A percentile compares a stretch with the other conserved stretches of the same genome.
These are phyloP conservation scores for Sporisorium graminicola DNA, from an alignment of 1,284 basidiomycete genomes.

Conservation along the genomic window DNA sequence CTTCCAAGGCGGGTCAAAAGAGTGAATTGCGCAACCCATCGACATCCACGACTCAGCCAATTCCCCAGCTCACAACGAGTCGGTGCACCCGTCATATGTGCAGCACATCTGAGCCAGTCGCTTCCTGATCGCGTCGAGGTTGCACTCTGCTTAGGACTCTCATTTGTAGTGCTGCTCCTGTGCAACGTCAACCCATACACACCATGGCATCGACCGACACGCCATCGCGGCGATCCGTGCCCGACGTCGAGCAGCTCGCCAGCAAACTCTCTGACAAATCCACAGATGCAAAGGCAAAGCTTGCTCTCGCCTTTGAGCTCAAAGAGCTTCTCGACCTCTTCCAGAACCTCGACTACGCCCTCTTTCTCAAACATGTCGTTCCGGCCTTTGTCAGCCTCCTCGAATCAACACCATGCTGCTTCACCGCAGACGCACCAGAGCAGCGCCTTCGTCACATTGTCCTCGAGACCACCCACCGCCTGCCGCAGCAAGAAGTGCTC, in stretches of 20 bases:
- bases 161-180: background rate
- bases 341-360: conserved; percentile 76
- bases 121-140: background rate
- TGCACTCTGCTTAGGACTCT: background rate
- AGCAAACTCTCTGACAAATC: conserved; percentile 44
- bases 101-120: background rate
- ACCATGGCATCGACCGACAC: conserved; percentile 44
- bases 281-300: conserved; percentile 52
- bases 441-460: conserved; percentile 76
- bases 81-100: background rate
- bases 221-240: conserved; percentile 41
- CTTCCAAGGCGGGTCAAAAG: no score
- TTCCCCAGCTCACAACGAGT: background rate
- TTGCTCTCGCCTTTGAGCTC: conserved; percentile 59
- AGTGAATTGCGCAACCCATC: background rate
- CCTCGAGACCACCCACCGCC: conserved; percentile 77
- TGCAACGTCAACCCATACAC: background rate
- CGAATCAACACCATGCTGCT: conserved; percentile 80
- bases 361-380: conserved; percentile 75
- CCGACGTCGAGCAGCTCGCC: conserved; percentile 50
- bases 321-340: conserved; percentile 64
- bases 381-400: conserved; percentile 85
- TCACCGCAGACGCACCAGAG: conserved; percentile 83
- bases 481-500: conserved; percentile 85
- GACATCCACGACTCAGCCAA: background rate